phyloP scores from a whole-genome alignment of 441 rosid species.

The Croton laevigatus region DNA sequence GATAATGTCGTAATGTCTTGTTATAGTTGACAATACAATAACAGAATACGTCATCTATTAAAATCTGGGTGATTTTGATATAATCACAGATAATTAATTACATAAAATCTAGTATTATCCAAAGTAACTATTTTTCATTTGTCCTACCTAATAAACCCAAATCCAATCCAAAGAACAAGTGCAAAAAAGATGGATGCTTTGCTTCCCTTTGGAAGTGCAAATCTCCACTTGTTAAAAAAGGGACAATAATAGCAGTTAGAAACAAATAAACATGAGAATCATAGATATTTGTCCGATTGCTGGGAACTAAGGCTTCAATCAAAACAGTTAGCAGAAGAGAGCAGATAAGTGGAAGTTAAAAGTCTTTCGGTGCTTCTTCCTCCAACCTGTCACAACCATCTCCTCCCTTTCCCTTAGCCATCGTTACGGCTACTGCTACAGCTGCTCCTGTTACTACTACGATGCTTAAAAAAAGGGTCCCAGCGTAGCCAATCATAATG shows the following conservation, averaged over 20 bases:
- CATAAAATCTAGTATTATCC: slow-evolving; percentile 10
- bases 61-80: no score
- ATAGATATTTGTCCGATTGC: slow-evolving; percentile 37
- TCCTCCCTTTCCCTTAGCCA: slow-evolving; percentile 25
- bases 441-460: no score
- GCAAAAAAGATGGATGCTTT: slow-evolving; percentile 24
- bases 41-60: no score
- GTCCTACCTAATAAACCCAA: neutral
- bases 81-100: no score
- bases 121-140: no score
- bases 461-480: neutral
- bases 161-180: neutral
- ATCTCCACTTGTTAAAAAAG: slow-evolving; percentile 32
- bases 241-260: slow-evolving; percentile 28
- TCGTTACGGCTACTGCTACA: neutral
- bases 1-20: no score
- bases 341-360: slow-evolving; percentile 18
- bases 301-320: slow-evolving; percentile 32
- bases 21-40: no score
- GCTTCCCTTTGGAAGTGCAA: slow-evolving; percentile 23
- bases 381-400: slow-evolving; percentile 36
- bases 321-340: slow-evolving; percentile 20
- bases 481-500: slow-evolving; percentile 37
- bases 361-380: slow-evolving; percentile 33
- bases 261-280: slow-evolving; percentile 43